Evolutionary conservation across 257 asterid genomes (phyloP).

Genomic region (Datura wrightii): DNA sequence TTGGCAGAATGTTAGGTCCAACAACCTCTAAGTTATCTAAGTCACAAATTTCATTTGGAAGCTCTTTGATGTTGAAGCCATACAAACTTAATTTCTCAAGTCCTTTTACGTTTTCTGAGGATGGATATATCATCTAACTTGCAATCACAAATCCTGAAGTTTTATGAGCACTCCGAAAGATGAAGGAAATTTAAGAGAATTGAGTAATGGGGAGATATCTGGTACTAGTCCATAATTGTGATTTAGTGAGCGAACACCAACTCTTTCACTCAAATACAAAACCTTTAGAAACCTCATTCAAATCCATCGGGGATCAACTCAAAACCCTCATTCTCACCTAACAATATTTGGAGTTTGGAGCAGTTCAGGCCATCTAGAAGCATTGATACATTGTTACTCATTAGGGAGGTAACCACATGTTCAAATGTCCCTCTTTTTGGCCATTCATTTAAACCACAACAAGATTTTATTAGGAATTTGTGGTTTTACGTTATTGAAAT

Average conservation of each 20-base stretch:
- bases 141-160: constrained; percentile 20
- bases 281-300: constrained; percentile 3
- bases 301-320: neutral
- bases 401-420: constrained; percentile 28
- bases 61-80: neutral
- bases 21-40: constrained; percentile 10
- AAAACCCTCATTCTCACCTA: constrained; percentile 35
- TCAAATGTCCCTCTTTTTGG: constrained; percentile 17
- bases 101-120: neutral
- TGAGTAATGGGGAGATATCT: neutral
- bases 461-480: constrained; percentile 29
- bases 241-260: constrained; percentile 26
- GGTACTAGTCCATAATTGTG: neutral
- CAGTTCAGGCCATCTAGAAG: constrained; percentile 24
- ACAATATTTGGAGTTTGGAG: constrained; percentile 35
- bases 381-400: constrained; percentile 25
- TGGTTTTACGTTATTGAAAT: constrained; percentile 29
- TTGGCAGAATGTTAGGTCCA: constrained; percentile 32
- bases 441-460: constrained; percentile 28
- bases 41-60: constrained; percentile 26
- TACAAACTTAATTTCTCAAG: constrained; percentile 34
- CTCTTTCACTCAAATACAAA: constrained; percentile 34
- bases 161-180: neutral
- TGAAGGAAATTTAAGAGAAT: constrained; percentile 18
- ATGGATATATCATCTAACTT: constrained; percentile 20